Evolutionary conservation across 345 rosid genomes (phyloP), one percentile per base, ranked within the genome.

Genomic region (Dovyalis caffra): DNA sequence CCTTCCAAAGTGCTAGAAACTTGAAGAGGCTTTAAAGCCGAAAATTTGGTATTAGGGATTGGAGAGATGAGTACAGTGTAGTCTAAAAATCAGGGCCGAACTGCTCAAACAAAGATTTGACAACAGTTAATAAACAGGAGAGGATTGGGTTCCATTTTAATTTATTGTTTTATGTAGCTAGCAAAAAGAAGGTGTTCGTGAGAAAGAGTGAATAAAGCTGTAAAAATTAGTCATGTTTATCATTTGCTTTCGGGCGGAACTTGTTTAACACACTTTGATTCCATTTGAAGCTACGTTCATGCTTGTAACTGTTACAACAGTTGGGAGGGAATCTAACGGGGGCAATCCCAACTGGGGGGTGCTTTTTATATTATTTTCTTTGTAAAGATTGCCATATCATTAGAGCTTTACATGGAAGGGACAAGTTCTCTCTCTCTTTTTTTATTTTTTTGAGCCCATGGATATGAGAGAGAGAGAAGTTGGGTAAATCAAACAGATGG

Each of bases 1-100:
- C 58, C 83, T 84, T 61, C 87, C 87, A 0, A 66, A 67, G 16
- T 84, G 77, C 70, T 76, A 76, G 71, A 64, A 18, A 34, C 21
- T 56, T 11, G 9, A 18, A 2, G 28, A 12, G 40, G 49, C 74
- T 75, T 58, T 56, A 31, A 18, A 56, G 21, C 21, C 40, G 14
- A 28, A 43, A 32, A 18, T 8, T 37, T 7, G 14, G n/a, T 67
- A 68, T 26, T 29, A 62, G 68, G 43, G 47, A 28, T 6, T 8
- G 40, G 25, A 32, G 34, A 6, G 64, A 34, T 58, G 45, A 28
- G 61, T 34, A 28, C 28, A 8, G 72, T 37, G 38, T 47, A 71
- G 35, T 25, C 38, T n/a, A 10, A 34, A 45, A 6, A 8, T 6
- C 33, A n/a, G 56, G 49, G 70, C 35, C 49, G 33, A 64, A 11